These are phyloP conservation scores for Pseudonitzschia pungens DNA, from an alignment of 108 stramenopile species.

Conservation along the genomic window DNA sequence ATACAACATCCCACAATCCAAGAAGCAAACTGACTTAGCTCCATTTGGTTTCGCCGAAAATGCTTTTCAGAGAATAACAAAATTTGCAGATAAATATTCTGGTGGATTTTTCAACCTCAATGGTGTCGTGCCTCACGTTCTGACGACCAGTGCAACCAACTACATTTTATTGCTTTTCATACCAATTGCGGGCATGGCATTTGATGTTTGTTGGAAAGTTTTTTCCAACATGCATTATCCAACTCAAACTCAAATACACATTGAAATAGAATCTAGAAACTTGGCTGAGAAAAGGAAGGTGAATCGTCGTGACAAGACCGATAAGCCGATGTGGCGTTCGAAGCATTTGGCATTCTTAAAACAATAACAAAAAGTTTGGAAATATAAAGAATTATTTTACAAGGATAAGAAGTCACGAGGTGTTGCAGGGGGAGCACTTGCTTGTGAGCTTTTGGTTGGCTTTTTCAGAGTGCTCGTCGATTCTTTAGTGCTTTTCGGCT, in stretches of 20 bases:
- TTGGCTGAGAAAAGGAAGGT: constrained; percentile 5
- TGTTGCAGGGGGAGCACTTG: neutral
- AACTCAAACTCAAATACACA: constrained; percentile 85
- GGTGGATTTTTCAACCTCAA: neutral
- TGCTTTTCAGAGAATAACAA: neutral
- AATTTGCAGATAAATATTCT: neutral
- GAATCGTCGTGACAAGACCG: neutral
- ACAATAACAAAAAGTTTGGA: neutral
- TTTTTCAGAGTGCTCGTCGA: neutral
- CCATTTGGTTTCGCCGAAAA: neutral
- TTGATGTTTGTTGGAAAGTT: constrained; percentile 75
- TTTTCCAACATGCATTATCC: constrained; percentile 82
- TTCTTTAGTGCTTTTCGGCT: neutral
- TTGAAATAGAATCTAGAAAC: constrained; percentile 57
- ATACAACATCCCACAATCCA: too few relatives aligned
- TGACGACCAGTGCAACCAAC: constrained; percentile 66
- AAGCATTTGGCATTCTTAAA: neutral
- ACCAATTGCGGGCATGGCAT: constrained; percentile 60
- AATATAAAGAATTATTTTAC: neutral
- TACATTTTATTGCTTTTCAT: constrained; percentile 69
- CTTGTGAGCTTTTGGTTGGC: neutral
- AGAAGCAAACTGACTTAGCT: neutral
- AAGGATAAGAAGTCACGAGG: constrained; percentile 11
- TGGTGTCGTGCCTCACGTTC: constrained; percentile 38
- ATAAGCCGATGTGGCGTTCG: neutral